Evolutionary conservation across 495 filamentous ascomycete genomes (phyloP).

Genomic region (Aspergillus asperescens): DNA sequence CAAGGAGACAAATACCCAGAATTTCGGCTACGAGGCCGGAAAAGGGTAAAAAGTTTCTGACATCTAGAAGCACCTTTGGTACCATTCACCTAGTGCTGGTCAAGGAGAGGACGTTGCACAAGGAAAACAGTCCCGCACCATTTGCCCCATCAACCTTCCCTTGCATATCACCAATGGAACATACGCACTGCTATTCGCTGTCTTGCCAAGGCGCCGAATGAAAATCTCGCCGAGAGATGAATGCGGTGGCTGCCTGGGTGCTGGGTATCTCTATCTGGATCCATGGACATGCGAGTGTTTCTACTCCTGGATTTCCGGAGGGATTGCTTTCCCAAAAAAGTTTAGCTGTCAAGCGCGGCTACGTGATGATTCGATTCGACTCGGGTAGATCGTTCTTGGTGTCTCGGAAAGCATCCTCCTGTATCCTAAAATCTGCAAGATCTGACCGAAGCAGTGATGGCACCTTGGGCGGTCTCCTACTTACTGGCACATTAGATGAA

Average conservation of each 20-base stretch:
- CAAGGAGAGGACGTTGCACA: slow-evolving; percentile 6
- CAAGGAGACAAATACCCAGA: neutral
- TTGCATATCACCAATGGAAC: neutral
- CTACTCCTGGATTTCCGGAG: slow-evolving; percentile 4
- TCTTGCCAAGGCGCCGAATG: slow-evolving; percentile 7
- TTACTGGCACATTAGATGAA: neutral
- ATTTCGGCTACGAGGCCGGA: neutral
- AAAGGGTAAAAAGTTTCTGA: too few species aligned
- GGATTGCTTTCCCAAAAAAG: neutral
- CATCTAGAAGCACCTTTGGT: neutral
- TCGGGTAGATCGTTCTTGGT: neutral
- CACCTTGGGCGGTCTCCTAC: neutral
- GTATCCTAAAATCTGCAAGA: neutral
- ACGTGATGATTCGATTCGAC: neutral
- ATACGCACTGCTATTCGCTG: slow-evolving; percentile 5
- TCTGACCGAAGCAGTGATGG: neutral
- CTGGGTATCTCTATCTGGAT: neutral
- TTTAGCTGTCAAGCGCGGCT: slow-evolving; percentile 3
- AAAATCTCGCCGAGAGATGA: slow-evolving; percentile 5
- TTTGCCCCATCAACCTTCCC: slow-evolving; percentile 6
- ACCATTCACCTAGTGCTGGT: neutral
- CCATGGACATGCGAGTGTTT: neutral
- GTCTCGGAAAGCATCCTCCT: neutral
- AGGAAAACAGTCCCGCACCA: slow-evolving; percentile 3
- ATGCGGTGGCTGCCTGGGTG: slow-evolving; percentile 7